A percentile compares a stretch with the other conserved stretches of the same genome.
Evolutionary conservation across 192 early-diverging fungal species (phyloP).

Genomic region (Backusella morwellensis): DNA sequence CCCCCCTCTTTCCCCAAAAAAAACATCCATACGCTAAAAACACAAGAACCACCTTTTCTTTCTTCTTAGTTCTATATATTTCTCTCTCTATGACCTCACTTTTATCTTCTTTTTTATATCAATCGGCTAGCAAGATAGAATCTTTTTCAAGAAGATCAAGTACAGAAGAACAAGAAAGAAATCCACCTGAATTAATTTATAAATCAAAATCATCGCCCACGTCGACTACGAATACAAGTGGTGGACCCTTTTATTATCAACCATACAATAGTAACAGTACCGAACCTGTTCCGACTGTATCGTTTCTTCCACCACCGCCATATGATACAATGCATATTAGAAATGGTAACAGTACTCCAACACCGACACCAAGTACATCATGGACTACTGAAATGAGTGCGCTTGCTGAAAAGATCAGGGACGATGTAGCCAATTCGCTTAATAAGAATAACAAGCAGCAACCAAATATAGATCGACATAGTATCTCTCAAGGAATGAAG

Average conservation of each 20-base stretch:
- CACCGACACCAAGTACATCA: slow-evolving; percentile 11
- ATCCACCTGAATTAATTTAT: neutral
- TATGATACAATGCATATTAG: neutral
- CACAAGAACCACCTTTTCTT: neutral
- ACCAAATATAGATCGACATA: slow-evolving; percentile 14
- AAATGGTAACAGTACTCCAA: neutral
- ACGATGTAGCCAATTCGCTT: neutral
- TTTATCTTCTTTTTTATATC: slow-evolving; percentile 9
- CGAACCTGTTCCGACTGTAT: neutral
- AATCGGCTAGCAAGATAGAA: slow-evolving; percentile 12
- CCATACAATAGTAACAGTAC: neutral
- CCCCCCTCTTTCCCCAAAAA: neutral
- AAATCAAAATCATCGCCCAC: neutral
- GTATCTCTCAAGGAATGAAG: slow-evolving; percentile 25
- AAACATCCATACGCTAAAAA: neutral
- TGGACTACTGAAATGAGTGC: slow-evolving; percentile 2
- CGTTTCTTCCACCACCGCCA: neutral
- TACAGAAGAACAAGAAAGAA: neutral
- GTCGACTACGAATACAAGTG: neutral
- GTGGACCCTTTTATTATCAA: neutral
- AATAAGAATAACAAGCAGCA: neutral
- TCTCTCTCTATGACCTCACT: slow-evolving; percentile 13
- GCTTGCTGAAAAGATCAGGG: slow-evolving; percentile 1
- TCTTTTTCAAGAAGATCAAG: slow-evolving; percentile 1
- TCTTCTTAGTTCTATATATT: neutral